Evolutionary conservation across 345 rosid species (phyloP).

Genomic region (Salix suchowensis): DNA sequence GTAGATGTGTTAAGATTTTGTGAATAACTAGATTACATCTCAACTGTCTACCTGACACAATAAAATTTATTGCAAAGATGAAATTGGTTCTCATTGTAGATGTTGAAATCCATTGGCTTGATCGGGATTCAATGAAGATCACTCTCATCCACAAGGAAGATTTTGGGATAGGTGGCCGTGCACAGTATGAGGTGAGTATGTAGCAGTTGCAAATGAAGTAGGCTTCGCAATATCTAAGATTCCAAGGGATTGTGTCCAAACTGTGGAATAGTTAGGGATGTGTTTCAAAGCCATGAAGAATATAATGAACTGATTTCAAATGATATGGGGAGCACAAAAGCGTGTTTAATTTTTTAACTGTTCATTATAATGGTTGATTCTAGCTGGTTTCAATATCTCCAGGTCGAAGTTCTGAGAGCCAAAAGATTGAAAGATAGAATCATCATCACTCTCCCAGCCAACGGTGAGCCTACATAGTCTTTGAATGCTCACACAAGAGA

Average conservation of each 20-base stretch:
- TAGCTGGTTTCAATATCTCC: slow-evolving; percentile 17
- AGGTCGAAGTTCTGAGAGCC: slow-evolving; percentile 49
- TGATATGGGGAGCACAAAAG: not conserved
- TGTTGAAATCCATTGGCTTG: slow-evolving; percentile 60
- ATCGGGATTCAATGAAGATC: slow-evolving; percentile 39
- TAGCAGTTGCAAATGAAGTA: not conserved
- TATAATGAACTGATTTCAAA: not conserved
- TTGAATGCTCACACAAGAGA: not conserved
- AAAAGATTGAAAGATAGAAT: slow-evolving; percentile 58
- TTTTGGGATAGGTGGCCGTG: slow-evolving; percentile 54
- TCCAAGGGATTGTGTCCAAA: no score
- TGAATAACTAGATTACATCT: not conserved
- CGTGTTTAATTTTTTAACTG: no score
- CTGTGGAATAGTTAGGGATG: no score
- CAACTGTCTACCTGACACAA: not conserved
- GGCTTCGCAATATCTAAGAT: not conserved
- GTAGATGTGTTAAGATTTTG: not conserved
- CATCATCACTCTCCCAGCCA: slow-evolving; percentile 62
- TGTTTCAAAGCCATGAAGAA: no score
- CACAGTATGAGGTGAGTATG: slow-evolving; percentile 55
- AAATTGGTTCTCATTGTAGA: slow-evolving; percentile 34
- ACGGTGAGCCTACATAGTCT: slow-evolving; percentile 42
- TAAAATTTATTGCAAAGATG: not conserved
- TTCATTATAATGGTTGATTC: not conserved
- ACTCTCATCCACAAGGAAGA: slow-evolving; percentile 49